phyloP scores from a whole-genome alignment of 352 stramenopile genomes.

The Phytophthora pluvialis region DNA sequence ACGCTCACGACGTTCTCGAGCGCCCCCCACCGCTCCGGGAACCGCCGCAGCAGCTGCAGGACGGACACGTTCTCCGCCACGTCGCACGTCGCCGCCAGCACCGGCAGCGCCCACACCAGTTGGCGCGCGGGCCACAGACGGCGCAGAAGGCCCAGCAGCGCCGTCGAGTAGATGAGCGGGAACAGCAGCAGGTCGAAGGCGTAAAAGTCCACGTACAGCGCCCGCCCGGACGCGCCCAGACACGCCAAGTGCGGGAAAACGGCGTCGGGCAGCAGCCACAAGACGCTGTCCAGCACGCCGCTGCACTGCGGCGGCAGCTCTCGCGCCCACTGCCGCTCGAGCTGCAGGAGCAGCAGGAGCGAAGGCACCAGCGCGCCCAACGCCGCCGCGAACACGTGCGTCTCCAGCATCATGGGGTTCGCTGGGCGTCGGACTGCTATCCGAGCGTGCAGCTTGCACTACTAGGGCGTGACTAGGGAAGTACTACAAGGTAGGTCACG shows the following conservation, averaged over 20 bases:
- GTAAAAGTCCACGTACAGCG: slow-evolving; percentile 54
- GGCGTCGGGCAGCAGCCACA: slow-evolving; percentile 36
- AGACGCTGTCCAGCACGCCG: slow-evolving; percentile 40
- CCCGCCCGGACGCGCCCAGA: slow-evolving; percentile 34
- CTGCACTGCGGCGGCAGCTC: slow-evolving; percentile 49
- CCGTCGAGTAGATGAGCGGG: slow-evolving; percentile 50
- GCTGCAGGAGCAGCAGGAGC: slow-evolving; percentile 41
- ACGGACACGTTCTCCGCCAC: slow-evolving; percentile 55
- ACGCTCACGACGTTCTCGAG: slow-evolving; percentile 43
- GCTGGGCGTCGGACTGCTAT: too few relatives aligned
- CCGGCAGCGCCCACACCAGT: slow-evolving; percentile 31
- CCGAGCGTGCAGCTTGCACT: too few relatives aligned
- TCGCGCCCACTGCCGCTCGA: slow-evolving; percentile 36
- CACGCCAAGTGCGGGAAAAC: slow-evolving; percentile 50
- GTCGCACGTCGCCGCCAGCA: slow-evolving; percentile 39
- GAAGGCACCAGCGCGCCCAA: slow-evolving; percentile 47
- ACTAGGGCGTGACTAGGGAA: too few relatives aligned
- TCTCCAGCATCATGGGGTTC: slow-evolving; percentile 31
- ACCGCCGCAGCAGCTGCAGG: slow-evolving; percentile 46
- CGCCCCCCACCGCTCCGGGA: slow-evolving; percentile 31
- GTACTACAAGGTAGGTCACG: too few relatives aligned
- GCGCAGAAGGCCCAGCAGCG: slow-evolving; percentile 34
- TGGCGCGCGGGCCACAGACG: slow-evolving; percentile 37
- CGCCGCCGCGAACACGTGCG: slow-evolving; percentile 39
- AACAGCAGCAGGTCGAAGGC: slow-evolving; percentile 56